Evolutionary conservation across 305 asterid species (phyloP), one percentile per base, ranked within the genome.

Genomic region (Salvia sclarea): DNA sequence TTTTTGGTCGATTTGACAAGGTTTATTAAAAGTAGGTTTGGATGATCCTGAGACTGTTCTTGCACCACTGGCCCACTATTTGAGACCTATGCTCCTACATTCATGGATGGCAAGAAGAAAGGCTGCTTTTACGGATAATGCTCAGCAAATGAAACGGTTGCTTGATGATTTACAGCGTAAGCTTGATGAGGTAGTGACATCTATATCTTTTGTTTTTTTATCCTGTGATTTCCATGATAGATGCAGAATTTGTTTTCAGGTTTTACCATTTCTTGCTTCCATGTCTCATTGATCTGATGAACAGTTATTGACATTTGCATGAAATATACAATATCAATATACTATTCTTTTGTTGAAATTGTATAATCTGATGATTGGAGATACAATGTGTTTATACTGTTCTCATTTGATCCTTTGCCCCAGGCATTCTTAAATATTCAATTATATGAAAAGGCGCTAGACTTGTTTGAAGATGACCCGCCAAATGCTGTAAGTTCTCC

Each of bases 381-480:
- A 48, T 62, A 7, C 66, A 24, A 28, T 55, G 28, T 53, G 14
- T 49, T 22, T 54, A 50, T 57, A 64, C 18, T 48, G 33, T 68
- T 62, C 24, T 61, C 61, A 68, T 62, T 24, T 37, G 33, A 49
- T 61, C 69, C 53, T 75, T 58, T 61, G 62, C 64, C 70, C 67
- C 91, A 93, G 98, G 81, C 91, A 30, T 79, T 84, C 81, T 84
- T 93, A 71, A 88, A 93, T 70, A 82, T 93, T 75, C 98, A 91
- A 76, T 84, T 91, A 65, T 91, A 88, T 83, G 97, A 87, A 63
- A 93, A 91, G 82, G 98, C 95, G 14, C 76, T 90, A 44, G 98
- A 93, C 69, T 77, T 93, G 85, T 91, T 93, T 73, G 98, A 93
- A 78, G 96, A 87, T 72, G 98, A 91, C 75, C 95, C 64, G 62